Base-by-base conservation (phyloP, 345 rosid genomes). In the Rhodomyrtus tomentosa region DNA sequence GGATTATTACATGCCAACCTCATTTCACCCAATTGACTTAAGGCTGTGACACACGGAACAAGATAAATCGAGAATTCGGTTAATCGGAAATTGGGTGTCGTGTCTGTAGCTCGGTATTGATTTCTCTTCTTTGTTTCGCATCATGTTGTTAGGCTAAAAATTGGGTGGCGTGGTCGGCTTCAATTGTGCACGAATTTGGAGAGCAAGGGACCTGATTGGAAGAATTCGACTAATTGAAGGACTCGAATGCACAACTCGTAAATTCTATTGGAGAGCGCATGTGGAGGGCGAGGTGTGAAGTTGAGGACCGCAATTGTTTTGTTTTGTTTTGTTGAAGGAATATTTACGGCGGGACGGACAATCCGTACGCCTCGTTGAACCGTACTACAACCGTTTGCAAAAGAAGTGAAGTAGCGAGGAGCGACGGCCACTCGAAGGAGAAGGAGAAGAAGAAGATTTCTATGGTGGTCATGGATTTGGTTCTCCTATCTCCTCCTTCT, bases 401-500 rank as follows among this genome's bases (percentile, higher is more conserved):
- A 36, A 4, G 25, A 38, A 9, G 45, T 21, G 45, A 68, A 68
- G 73, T 8, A 10, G 24, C 73, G 1, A 62, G 74, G 4, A 32
- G 40, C 76, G 76, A 62, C 29, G 12, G 49, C 84, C 53, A 45
- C 55, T 42, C 55, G 54, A 49, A 11, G 16, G 9, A 80, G 18
- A 56, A 48, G 54, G 29, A 53, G 50, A 82, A n/a, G 73, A 18
- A n/a, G 38, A 9, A 25, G 52, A 58, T 51, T 68, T 68, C 45
- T 36, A 18, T 20, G 58, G 55, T 84, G 84, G 85, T 9, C 85
- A 89, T 92, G 96, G 89, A 93, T 90, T 88, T 91, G 72, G 83
- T 91, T 76, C 55, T 88, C 80, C 55, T 88, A 36, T 84, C 93
- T 74, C 92, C 92, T 52, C 86, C 85, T 85, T 81, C 90, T 87